Conservation (phyloP, 257 asterid genomes). For the Misopates orontium region DNA sequence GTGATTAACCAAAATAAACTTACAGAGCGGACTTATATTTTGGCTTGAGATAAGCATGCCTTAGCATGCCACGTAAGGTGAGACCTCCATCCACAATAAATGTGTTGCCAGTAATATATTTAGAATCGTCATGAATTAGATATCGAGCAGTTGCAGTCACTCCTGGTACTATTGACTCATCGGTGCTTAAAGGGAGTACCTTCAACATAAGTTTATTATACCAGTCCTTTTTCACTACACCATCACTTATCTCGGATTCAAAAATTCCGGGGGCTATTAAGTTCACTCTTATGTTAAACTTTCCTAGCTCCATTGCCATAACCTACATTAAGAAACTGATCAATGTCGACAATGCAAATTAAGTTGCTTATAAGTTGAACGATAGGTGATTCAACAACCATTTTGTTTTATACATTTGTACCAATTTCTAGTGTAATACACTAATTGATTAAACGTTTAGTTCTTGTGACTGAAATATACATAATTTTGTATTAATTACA, state of each 20-base stretch:
- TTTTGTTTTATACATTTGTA: no score
- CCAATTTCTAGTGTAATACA: no score
- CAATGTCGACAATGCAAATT: no score
- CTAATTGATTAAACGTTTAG: no score
- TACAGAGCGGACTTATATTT: no score
- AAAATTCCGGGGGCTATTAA: slow-evolving; percentile 49
- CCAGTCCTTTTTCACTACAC: slow-evolving; percentile 38
- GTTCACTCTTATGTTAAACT: slow-evolving; percentile 37
- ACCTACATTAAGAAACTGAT: slow-evolving; percentile 14
- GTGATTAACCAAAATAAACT: no score
- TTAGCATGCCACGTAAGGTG: slow-evolving; percentile 22
- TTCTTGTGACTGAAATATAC: no score
- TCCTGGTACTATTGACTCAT: neutral
- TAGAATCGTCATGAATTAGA: slow-evolving; percentile 11
- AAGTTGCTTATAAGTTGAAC: no score
- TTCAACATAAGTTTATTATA: slow-evolving; percentile 27
- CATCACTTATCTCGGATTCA: slow-evolving; percentile 46
- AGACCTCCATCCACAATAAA: slow-evolving; percentile 14
- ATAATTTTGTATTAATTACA: no score
- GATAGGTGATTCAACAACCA: no score
- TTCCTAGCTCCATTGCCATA: slow-evolving; percentile 39
- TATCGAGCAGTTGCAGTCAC: slow-evolving; percentile 11
- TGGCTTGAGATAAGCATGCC: no score
- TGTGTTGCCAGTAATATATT: slow-evolving; percentile 4
- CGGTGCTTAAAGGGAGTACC: slow-evolving; percentile 32